Base-by-base conservation (phyloP, 768 basidiomycete species). In the Suillus clintonianus region DNA sequence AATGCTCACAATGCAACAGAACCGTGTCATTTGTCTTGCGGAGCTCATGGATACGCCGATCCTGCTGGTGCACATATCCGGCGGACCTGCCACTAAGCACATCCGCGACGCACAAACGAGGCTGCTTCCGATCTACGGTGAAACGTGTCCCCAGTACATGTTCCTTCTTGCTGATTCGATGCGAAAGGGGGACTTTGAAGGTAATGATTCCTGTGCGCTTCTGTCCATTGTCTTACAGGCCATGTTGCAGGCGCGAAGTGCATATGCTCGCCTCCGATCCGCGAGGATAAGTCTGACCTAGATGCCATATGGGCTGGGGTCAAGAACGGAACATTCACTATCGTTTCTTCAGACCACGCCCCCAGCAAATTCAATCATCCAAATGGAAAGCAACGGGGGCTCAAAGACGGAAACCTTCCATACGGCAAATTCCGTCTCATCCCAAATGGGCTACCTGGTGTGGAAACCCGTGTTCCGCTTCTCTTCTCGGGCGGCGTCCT, bases 371-470 rank as follows among this genome's bases (percentile, higher is more conserved):
- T 53, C 58, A 48, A 71, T 62, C 74, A 74, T 56, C 62, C 66
- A 34, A 55, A 51, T 32, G 77, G 75, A 6, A 77, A 77, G 68
- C 61, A 71, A 9, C 56, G 62, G 3, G 50, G 47, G 17, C 47
- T 62, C 27, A 67, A 72, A 56, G 67, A 70, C 5, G 69, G 67
- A 11, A 70, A 72, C 37, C 73, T 74, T 47, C 67, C 68, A 0
- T 59, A 66, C 7, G 74, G 72, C 4, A 72, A 76, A 62, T 77
- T 77, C 71, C 57, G 68, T 9, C 64, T 67, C 59, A 76, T 76
- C 36, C 76, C 76, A 5, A 78, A 78, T 41, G 76, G 76, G 5
- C 65, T 76, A 5, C 77, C 77, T 6, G 77, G 77, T 4, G 69
- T 78, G 22, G 76, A 77, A 55, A 78, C 77, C 5, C 72, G 77